These are phyloP conservation scores for Pseudonectria buxi DNA, from an alignment of 2,329 filamentous ascomycete species.

Conservation along the genomic window DNA sequence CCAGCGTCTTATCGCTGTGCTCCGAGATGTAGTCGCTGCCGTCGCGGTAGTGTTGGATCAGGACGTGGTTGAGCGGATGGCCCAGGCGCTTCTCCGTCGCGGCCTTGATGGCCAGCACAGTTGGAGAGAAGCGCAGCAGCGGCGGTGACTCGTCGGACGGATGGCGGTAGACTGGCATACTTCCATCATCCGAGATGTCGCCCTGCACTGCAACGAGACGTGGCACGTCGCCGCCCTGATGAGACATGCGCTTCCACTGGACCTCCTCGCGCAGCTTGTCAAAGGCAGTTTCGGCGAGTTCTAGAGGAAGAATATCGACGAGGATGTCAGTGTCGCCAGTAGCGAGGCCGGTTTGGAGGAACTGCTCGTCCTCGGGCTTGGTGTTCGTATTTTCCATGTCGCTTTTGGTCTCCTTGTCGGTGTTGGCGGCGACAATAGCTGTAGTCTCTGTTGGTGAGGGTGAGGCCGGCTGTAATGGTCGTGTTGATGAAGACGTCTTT, in stretches of 20 bases:
- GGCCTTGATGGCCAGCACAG: constrained; percentile 60
- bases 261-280: constrained; percentile 66
- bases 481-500: neutral
- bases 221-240: constrained; percentile 85
- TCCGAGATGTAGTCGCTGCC: constrained; percentile 91
- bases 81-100: constrained; percentile 66
- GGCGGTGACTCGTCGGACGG: constrained; percentile 83
- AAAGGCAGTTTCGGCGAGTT: constrained; percentile 56
- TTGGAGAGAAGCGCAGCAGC: constrained; percentile 66
- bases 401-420: neutral
- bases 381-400: neutral
- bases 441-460: neutral
- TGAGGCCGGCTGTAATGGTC: neutral
- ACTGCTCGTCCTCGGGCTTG: constrained; percentile 3
- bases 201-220: constrained; percentile 88
- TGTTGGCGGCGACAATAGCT: neutral
- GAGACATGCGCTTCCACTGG: constrained; percentile 85
- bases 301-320: constrained; percentile 57
- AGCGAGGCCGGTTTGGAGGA: constrained; percentile 52
- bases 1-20: constrained; percentile 93
- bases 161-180: constrained; percentile 87
- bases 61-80: constrained; percentile 79
- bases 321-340: constrained; percentile 76
- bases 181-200: constrained; percentile 58
- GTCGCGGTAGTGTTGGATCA: constrained; percentile 89